Base-by-base conservation (phyloP, 2,329 filamentous ascomycete species). In the Exophiala viscosa region DNA sequence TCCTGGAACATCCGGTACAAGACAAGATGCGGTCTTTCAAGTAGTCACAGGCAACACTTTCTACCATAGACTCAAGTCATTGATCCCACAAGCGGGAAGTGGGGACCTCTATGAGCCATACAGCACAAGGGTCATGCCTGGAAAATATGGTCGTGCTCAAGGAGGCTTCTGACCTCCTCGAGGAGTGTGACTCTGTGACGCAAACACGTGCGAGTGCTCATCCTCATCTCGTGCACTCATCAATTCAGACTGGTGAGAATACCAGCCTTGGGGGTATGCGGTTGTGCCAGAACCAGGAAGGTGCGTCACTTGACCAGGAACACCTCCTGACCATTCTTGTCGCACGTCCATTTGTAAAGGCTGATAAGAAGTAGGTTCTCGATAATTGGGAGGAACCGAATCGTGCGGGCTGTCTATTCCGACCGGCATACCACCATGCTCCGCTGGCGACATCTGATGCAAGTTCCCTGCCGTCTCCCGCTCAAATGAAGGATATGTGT, bases 401-500 rank as follows among this genome's bases (percentile, higher is more conserved):
- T 34, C 28, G 2, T 42, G 40, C 41, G 48, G 50, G 43, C 31
- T 43, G 11, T 55, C 56, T 14, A 51, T 48, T 15, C 45, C 44
- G 31, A 54, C 18, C n/a, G 40, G 35, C 34, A 48, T 23, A 18
- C 50, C 18, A 9, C 31, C 32, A 33, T 47, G 34, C 38, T 31
- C 43, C 9, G 52, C 45, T 18, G 50, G 32, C 5, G 53, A 43
- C 10, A 53, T 31, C 7, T 59, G 56, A 15, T 51, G 53, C 23
- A 49, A 42, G 14, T 51, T 45, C 13, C 43, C 35, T 17, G 52
- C 44, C 31, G 48, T 51, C 35, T 46, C 42, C 36, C 50, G 45
- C 15, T 59, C 53, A 14, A 56, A 51, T n/a, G 47, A 55, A 3
- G 56, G 56, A 28, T 56, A 59, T 10, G 53, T 59, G 34, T 59